Conservation (phyloP, 257 asterid genomes). For the Nicotiana tabacum region DNA sequence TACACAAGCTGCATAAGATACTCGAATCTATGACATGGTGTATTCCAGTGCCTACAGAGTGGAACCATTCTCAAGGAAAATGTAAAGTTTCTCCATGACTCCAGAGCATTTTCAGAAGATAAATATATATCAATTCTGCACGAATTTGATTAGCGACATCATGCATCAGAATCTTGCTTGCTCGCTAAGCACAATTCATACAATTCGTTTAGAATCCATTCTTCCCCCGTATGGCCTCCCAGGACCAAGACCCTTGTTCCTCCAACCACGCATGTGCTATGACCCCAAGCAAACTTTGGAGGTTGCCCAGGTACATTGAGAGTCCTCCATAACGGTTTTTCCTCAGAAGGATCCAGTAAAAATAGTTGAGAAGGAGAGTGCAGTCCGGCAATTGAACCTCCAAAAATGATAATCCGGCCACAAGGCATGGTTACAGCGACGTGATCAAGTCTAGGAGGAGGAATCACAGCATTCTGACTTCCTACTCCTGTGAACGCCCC, state of each 20-base stretch:
- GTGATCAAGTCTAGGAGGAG: slow-evolving; percentile 83
- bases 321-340: slow-evolving; percentile 75
- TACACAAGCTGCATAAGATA: slow-evolving; percentile 9
- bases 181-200: slow-evolving; percentile 79
- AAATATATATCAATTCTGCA: not conserved
- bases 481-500: slow-evolving; percentile 54
- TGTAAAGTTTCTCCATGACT: not conserved
- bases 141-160: not conserved
- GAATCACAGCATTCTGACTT: slow-evolving; percentile 62
- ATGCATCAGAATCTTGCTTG: slow-evolving; percentile 63
- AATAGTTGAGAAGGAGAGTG: slow-evolving; percentile 87
- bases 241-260: slow-evolving; percentile 83
- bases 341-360: slow-evolving; percentile 73
- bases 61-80: slow-evolving; percentile 9
- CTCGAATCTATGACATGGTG: not conserved
- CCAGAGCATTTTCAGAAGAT: not conserved
- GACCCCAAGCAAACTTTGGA: slow-evolving; percentile 91
- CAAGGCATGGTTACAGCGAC: slow-evolving; percentile 90
- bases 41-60: not conserved
- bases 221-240: slow-evolving; percentile 89
- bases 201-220: slow-evolving; percentile 73
- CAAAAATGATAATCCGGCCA: slow-evolving; percentile 72
- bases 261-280: slow-evolving; percentile 81
- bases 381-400: slow-evolving; percentile 78
- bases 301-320: slow-evolving; percentile 75